phyloP scores from a whole-genome alignment of 495 filamentous ascomycete species.

The Xylaria flabelliformis region DNA sequence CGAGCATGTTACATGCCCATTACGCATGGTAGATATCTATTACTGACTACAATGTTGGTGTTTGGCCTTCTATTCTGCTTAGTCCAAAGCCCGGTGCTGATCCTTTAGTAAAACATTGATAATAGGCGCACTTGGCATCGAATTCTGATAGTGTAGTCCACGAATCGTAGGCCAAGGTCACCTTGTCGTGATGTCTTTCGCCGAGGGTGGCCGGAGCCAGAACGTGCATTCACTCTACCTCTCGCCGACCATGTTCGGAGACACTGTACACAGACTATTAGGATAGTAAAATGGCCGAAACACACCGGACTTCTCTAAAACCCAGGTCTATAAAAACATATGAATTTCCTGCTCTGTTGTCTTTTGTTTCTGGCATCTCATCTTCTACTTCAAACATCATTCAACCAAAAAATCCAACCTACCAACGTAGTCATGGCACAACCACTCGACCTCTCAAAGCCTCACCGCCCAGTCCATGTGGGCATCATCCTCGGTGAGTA shows the following conservation, averaged over 20 bases:
- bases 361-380: not conserved
- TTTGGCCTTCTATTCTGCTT: not conserved
- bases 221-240: not conserved
- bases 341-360: not conserved
- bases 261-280: not conserved
- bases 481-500: constrained; percentile 18
- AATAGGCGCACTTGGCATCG: not conserved
- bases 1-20: not conserved
- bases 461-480: constrained; percentile 12
- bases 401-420: not conserved
- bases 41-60: not conserved
- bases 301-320: not conserved
- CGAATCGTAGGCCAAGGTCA: not conserved
- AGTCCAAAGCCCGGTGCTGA: not conserved
- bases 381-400: not conserved
- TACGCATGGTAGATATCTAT: not conserved
- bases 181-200: not conserved
- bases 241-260: constrained; percentile 16
- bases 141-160: not conserved
- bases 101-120: not conserved
- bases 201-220: constrained; percentile 16
- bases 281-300: not conserved
- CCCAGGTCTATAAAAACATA: not conserved
- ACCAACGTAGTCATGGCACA: constrained; percentile 11
- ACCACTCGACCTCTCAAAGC: constrained; percentile 11